Conservation (phyloP, 108 stramenopile species). For the Aurantiochytrium sp. region DNA sequence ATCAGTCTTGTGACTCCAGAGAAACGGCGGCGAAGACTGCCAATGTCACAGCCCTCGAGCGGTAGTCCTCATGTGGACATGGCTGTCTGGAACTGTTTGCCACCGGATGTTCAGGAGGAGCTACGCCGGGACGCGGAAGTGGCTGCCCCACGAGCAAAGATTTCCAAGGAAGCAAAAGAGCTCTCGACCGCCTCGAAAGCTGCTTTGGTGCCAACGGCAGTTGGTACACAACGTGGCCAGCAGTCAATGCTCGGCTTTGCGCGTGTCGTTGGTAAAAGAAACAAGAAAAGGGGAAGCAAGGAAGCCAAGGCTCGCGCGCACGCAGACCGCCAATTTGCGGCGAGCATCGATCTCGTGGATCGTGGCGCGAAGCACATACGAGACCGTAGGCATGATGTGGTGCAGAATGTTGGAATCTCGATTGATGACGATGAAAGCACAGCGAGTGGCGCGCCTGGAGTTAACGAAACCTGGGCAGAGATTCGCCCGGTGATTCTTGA, state of each 20-base stretch:
- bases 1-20: not conserved
- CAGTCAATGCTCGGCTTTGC: not conserved
- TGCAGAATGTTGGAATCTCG: not conserved
- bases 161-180: not conserved
- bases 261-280: not conserved
- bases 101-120: not conserved
- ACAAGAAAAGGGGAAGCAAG: not conserved
- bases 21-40: not conserved
- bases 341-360: not conserved
- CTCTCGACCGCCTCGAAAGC: not conserved
- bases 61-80: not conserved
- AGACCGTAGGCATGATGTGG: not conserved
- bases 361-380: not conserved
- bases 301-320: not conserved
- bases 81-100: not conserved
- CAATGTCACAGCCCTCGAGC: not conserved
- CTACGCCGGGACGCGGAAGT: not conserved
- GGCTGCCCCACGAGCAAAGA: not conserved
- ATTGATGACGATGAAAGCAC: not conserved
- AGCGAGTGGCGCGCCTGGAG: not conserved
- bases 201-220: not conserved
- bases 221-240: not conserved
- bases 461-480: not conserved
- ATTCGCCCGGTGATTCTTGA: not conserved
- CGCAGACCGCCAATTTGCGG: not conserved